A percentile compares a stretch with the other conserved stretches of the same genome.
These are phyloP conservation scores for Ormosia emarginata DNA, from an alignment of 306 rosid species.

Conservation along the genomic window DNA sequence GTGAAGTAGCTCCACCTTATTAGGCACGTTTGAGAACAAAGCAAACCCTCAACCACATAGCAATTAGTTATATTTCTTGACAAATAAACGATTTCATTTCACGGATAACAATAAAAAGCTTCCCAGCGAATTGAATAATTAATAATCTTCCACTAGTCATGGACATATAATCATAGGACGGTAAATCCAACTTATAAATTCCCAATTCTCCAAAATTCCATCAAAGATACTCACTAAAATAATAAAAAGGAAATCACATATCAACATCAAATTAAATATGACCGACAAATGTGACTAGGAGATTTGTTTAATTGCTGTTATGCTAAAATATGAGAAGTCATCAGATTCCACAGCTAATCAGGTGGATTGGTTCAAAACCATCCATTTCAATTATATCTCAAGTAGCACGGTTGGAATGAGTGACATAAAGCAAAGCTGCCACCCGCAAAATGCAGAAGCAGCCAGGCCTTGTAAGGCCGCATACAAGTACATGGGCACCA, in stretches of 20 bases:
- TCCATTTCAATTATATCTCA: slow-evolving; percentile 12
- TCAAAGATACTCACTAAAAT: neutral
- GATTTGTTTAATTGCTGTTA: neutral
- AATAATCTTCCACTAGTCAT: too few species aligned
- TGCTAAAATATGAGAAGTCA: neutral
- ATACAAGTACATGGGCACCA: slow-evolving; percentile 35
- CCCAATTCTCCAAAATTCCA: neutral
- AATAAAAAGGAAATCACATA: neutral
- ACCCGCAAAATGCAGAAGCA: slow-evolving; percentile 29
- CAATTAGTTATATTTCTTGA: neutral
- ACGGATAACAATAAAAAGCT: neutral
- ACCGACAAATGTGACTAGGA: neutral
- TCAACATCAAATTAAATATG: neutral
- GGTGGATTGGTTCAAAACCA: slow-evolving; percentile 15
- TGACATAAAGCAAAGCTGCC: slow-evolving; percentile 19
- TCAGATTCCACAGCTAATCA: neutral
- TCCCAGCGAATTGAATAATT: neutral
- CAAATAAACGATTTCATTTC: neutral
- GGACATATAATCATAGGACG: neutral
- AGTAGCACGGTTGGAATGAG: slow-evolving; percentile 12
- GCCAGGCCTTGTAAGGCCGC: slow-evolving; percentile 35
- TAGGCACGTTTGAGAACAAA: neutral
- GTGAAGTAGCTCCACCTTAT: neutral
- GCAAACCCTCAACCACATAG: neutral
- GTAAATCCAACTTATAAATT: neutral